Base-by-base conservation (phyloP, 352 stramenopile genomes). In the Chrysophaeum taylorii region DNA sequence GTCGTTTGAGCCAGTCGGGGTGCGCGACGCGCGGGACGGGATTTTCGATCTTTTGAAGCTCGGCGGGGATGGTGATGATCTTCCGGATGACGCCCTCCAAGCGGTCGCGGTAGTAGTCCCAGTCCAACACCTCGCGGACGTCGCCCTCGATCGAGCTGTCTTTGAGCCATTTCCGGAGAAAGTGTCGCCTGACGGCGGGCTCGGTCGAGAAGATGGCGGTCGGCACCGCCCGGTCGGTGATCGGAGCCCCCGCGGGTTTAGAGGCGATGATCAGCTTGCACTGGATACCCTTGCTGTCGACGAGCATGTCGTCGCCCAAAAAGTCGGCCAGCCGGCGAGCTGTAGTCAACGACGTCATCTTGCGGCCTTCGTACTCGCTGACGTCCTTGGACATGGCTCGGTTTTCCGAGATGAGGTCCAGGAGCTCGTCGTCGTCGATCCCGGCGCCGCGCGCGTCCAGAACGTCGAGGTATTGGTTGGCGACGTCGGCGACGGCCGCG, bases 11-110 rank as follows among this genome's bases (percentile, higher is more conserved):
- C 95, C 95, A 99, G 43, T 96, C 90, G 16, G 95, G 95, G 73
- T 98, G 83, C 45, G 89, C 79, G 52, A 99, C 92, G 9, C 93
- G 84, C 2, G 94, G 94, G 12, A 98, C 92, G 5, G 95, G 95
- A 79, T 99, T 99, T 21, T 74, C 74, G 9, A 98, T 82, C 69
- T 96, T 94, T 77, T 99, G 95, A 69, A 99, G 89, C 25, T 92
- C 94, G 31, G 95, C 95, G 15, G 95, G 95, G 50, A 99, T 96
- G 14, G 92, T 98, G 72, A 99, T 98, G 79, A 99, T 98, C 77
- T 99, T 99, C 66, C 96, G 93, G 39, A 99, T 93, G 0, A 90
- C 96, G 38, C 87, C 93, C 25, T 78, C 83, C 4, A 96, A 77
- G 42, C 90, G 81, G 29, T 94, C 85, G 21, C 82, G 78, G 78